A percentile compares a stretch with the other conserved stretches of the same genome.
Evolutionary conservation across 176 grass and related monocot genomes (phyloP).

Genomic region (Avena eriantha): DNA sequence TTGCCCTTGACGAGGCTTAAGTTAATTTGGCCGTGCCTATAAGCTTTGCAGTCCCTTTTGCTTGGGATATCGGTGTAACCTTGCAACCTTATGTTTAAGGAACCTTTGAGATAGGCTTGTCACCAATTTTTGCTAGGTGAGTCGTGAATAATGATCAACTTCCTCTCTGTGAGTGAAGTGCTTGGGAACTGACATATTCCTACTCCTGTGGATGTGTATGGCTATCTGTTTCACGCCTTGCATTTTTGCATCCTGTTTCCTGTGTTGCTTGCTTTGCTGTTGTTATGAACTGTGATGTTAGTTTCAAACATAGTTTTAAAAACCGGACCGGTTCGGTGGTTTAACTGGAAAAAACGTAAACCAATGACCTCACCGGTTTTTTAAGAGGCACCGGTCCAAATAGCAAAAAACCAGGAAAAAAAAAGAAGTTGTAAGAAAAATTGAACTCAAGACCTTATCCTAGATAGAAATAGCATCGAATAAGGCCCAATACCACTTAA

Average conservation of each 20-base stretch:
- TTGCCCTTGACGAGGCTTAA: constrained; percentile 89
- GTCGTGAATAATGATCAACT: constrained; percentile 54
- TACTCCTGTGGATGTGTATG: constrained; percentile 31
- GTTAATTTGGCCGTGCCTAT: constrained; percentile 12
- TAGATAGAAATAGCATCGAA: too few relatives aligned
- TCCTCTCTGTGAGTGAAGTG: constrained; percentile 43
- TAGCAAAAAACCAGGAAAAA: too few relatives aligned
- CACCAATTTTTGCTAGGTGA: constrained; percentile 58
- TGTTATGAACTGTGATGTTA: not conserved
- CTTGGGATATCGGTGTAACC: constrained; percentile 41
- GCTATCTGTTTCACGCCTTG: constrained; percentile 11
- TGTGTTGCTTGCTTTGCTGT: not conserved
- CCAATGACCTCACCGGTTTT: too few relatives aligned
- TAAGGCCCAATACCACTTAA: too few relatives aligned
- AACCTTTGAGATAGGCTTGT: constrained; percentile 54
- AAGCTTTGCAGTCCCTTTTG: constrained; percentile 29
- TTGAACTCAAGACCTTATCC: too few relatives aligned
- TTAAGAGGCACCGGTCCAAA: too few relatives aligned
- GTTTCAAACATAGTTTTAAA: too few relatives aligned
- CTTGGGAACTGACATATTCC: constrained; percentile 13
- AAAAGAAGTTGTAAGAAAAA: too few relatives aligned
- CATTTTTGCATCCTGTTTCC: not conserved
- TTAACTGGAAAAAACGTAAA: too few relatives aligned
- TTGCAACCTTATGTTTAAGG: constrained; percentile 32
- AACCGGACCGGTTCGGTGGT: too few relatives aligned